Evolutionary conservation across 2,329 filamentous ascomycete genomes (phyloP).

Genomic region (Epichloe brachyelytri): DNA sequence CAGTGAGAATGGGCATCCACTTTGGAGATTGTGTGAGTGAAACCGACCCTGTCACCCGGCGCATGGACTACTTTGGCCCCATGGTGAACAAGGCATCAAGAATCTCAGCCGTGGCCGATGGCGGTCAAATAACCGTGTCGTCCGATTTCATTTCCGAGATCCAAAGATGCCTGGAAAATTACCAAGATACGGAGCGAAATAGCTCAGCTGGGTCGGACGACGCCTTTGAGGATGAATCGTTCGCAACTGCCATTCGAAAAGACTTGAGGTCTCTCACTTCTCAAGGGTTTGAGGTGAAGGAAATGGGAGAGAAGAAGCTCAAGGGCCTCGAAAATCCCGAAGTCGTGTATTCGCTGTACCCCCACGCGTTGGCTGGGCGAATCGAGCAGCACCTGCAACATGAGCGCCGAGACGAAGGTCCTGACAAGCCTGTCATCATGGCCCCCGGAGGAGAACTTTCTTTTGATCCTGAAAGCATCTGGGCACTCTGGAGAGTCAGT

Average conservation of each 20-base stretch:
- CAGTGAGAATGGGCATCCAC: slow-evolving; percentile 94
- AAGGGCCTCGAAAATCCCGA: slow-evolving; percentile 97
- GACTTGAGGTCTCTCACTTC: slow-evolving; percentile 78
- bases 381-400: slow-evolving; percentile 53
- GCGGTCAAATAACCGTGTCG: slow-evolving; percentile 92
- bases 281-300: slow-evolving; percentile 93
- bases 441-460: slow-evolving; percentile 51
- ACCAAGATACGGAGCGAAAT: slow-evolving; percentile 68
- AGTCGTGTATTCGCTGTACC: slow-evolving; percentile 89
- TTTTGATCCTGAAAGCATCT: slow-evolving; percentile 75
- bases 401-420: slow-evolving; percentile 29
- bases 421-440: slow-evolving; percentile 48
- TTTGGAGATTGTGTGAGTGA: slow-evolving; percentile 93
- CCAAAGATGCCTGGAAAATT: slow-evolving; percentile 76
- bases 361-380: slow-evolving; percentile 72
- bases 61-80: slow-evolving; percentile 98
- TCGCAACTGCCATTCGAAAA: slow-evolving; percentile 66
- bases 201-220: slow-evolving; percentile 57
- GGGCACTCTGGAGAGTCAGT: slow-evolving; percentile 81
- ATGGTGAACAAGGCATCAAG: slow-evolving; percentile 97
- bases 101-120: slow-evolving; percentile 88
- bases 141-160: slow-evolving; percentile 96
- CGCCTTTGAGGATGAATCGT: slow-evolving; percentile 56
- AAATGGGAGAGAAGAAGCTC: slow-evolving; percentile 85
- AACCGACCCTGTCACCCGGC: slow-evolving; percentile 85